phyloP scores from a whole-genome alignment of 2,329 filamentous ascomycete species.

The Exophiala alcalophila region DNA sequence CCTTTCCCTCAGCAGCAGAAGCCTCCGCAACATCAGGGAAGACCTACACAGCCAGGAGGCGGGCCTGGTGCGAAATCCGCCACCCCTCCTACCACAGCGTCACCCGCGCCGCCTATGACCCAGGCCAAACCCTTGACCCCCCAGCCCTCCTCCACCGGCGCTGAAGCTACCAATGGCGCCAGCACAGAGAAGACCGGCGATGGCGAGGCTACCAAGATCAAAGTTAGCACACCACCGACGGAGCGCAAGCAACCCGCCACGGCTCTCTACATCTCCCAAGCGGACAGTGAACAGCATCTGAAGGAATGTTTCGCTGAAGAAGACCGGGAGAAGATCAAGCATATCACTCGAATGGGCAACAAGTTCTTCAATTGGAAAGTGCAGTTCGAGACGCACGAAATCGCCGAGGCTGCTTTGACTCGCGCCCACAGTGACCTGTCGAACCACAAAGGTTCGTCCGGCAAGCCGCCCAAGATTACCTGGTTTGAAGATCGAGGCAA shows the following conservation, averaged over 20 bases:
- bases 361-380: conserved; percentile 81
- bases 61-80: conserved; percentile 19
- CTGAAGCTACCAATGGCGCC: conserved; percentile 50
- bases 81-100: conserved; percentile 35
- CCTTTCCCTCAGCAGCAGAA: conserved; percentile 36
- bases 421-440: conserved; percentile 69
- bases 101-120: conserved; percentile 44
- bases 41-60: conserved; percentile 23
- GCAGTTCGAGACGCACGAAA: conserved; percentile 74
- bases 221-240: conserved; percentile 52
- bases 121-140: conserved; percentile 52
- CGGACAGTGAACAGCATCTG: conserved; percentile 77
- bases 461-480: conserved; percentile 77
- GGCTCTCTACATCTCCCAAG: conserved; percentile 85
- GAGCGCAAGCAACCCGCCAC: conserved; percentile 66
- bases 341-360: conserved; percentile 61
- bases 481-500: conserved; percentile 69
- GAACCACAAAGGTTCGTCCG: conserved; percentile 65
- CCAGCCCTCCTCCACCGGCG: conserved; percentile 40
- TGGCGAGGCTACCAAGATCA: conserved; percentile 53
- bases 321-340: conserved; percentile 75
- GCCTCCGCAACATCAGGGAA: conserved; percentile 33
- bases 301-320: conserved; percentile 79
- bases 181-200: conserved; percentile 45
- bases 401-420: conserved; percentile 75